A percentile compares a stretch with the other conserved stretches of the same genome.
These are phyloP conservation scores for Fusarium marasasianum DNA, from an alignment of 2,329 filamentous ascomycete genomes.

Conservation along the genomic window DNA sequence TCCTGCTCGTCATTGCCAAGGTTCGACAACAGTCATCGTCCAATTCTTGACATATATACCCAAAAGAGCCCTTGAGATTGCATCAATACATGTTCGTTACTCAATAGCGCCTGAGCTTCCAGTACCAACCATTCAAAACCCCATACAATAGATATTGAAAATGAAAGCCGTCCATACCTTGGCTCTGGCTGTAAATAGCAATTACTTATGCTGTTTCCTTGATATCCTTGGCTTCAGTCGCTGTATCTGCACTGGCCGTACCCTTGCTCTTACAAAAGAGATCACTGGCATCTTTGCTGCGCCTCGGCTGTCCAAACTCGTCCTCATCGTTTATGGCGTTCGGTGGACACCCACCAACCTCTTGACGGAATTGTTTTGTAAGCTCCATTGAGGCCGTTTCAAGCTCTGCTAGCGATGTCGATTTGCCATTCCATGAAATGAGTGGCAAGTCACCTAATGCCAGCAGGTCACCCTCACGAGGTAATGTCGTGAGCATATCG, in stretches of 20 bases:
- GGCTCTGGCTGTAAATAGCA: not conserved
- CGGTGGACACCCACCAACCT: slow-evolving; percentile 72
- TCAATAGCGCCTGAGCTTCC: slow-evolving; percentile 13
- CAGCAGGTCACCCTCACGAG: slow-evolving; percentile 54
- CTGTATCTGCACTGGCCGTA: not conserved
- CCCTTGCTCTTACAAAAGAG: slow-evolving; percentile 67
- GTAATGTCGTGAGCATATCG: slow-evolving; percentile 60
- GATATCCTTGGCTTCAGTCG: not conserved
- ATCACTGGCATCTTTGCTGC: slow-evolving; percentile 60
- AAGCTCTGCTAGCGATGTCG: slow-evolving; percentile 52
- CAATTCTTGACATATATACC: slow-evolving; percentile 5
- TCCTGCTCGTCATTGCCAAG: slow-evolving; percentile 65
- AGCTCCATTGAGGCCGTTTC: slow-evolving; percentile 61
- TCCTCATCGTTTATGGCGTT: slow-evolving; percentile 22
- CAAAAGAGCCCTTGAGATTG: not conserved
- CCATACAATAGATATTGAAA: slow-evolving; percentile 3
- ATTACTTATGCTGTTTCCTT: slow-evolving; percentile 37
- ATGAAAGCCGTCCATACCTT: slow-evolving; percentile 1
- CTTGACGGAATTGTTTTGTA: slow-evolving; percentile 65
- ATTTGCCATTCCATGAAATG: slow-evolving; percentile 70
- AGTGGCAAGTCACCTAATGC: slow-evolving; percentile 63
- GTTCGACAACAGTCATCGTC: slow-evolving; percentile 32
- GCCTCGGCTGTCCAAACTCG: slow-evolving; percentile 17
- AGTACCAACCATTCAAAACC: slow-evolving; percentile 11
- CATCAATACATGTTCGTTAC: slow-evolving; percentile 16